Evolutionary conservation across 163 green algal species (phyloP), one percentile per base, ranked within the genome.

Genomic region (Scenedesmus sp.): DNA sequence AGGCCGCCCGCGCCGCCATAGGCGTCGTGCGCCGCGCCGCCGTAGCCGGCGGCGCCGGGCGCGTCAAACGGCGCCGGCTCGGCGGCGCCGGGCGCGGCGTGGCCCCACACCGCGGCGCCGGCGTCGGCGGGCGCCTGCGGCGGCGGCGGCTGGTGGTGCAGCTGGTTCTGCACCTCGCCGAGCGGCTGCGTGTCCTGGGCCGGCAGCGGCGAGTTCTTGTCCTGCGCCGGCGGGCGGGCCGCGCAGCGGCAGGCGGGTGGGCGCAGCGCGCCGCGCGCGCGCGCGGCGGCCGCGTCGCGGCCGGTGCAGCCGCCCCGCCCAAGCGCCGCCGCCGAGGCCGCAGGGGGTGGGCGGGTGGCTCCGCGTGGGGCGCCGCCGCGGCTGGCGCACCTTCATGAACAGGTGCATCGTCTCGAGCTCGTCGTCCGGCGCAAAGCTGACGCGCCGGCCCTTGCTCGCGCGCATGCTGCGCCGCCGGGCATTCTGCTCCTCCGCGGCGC

Each of bases 351-450:
- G n/a, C n/a, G n/a, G n/a, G n/a, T n/a, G n/a, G n/a, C n/a, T n/a
- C n/a, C n/a, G n/a, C n/a, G n/a, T n/a, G n/a, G n/a, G n/a, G n/a
- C n/a, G n/a, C n/a, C n/a, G n/a, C n/a, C n/a, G n/a, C n/a, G n/a
- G 26, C 10, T 4, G 13, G 10, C 63, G 6, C 26, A 91, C 90
- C 86, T 92, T 90, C 15, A 78, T 69, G 65, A 93, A 97, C n/a
- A 92, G 79, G 70, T 95, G 91, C 79, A 93, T 90, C 4, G 89
- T 91, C 26, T 92, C 87, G 11, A 97, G 87, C 82, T 96, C 90
- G 4, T 90, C 84, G 73, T 95, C 92, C 7, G 92, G 92, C 18
- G 92, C 92, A 87, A 97, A 97, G 86, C 92, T 97, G 57, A 97
- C 92, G 0, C 92, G 73, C 17, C 89, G 72, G 14, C 84, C 82